Percentiles rank a stretch among this genome's conserved stretches.
Evolutionary conservation across 2,329 filamentous ascomycete genomes (phyloP).

Genomic region (Raffaelea deltoideospora): DNA sequence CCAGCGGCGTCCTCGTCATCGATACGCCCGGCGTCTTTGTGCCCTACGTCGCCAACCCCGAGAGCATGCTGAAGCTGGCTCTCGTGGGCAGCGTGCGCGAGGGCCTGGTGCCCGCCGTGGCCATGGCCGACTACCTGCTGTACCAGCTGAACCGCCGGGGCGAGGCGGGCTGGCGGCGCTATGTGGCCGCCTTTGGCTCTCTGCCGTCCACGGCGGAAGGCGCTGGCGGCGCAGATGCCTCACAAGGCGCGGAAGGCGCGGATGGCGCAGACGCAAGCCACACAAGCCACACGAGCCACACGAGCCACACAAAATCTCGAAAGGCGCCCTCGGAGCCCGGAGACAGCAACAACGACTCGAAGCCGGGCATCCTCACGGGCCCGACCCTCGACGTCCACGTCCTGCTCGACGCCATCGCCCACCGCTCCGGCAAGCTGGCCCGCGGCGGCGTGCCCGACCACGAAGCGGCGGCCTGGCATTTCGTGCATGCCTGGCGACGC

Average conservation of each 20-base stretch:
- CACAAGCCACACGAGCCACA: no score
- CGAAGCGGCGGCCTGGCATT: slow-evolving; percentile 61
- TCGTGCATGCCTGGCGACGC: slow-evolving; percentile 68
- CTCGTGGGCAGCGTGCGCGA: slow-evolving; percentile 86
- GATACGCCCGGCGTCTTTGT: slow-evolving; percentile 95
- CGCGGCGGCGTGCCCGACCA: slow-evolving; percentile 57
- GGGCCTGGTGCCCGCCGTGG: slow-evolving; percentile 61
- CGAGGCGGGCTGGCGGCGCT: slow-evolving; percentile 45
- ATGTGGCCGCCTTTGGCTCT: slow-evolving; percentile 36
- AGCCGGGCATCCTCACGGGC: no score
- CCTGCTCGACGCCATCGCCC: slow-evolving; percentile 57
- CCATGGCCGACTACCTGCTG: slow-evolving; percentile 79
- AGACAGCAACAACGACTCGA: no score
- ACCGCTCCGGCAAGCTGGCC: slow-evolving; percentile 58
- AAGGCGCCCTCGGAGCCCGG: no score
- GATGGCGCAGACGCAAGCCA: no score
- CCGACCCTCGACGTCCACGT: slow-evolving; percentile 76
- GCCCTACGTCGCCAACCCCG: slow-evolving; percentile 71
- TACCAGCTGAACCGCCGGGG: slow-evolving; percentile 63
- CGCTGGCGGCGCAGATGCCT: no score
- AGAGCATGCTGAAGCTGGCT: slow-evolving; percentile 90
- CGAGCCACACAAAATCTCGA: no score
- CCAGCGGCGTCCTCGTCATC: slow-evolving; percentile 61
- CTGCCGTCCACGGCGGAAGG: no score
- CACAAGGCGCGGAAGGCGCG: no score